Evolutionary conservation across 2,329 filamentous ascomycete genomes (phyloP).

Genomic region (Fusarium begoniae): DNA sequence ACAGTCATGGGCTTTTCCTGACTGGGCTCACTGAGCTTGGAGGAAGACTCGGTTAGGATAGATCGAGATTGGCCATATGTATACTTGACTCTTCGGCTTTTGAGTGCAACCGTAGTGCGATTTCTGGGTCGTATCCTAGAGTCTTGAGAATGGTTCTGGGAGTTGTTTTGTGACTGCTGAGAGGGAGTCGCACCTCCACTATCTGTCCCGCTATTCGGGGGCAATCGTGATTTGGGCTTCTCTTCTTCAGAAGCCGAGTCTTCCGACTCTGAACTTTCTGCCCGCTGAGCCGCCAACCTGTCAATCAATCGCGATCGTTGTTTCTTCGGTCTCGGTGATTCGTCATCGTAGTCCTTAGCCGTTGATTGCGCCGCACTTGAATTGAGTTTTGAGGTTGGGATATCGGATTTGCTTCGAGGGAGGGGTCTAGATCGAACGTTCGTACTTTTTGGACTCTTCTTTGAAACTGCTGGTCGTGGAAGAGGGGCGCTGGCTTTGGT

Average conservation of each 20-base stretch:
- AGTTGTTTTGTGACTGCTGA: slow-evolving; percentile 27
- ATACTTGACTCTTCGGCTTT: slow-evolving; percentile 46
- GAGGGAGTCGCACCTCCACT: slow-evolving; percentile 33
- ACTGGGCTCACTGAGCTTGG: slow-evolving; percentile 37
- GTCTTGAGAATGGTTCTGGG: slow-evolving; percentile 29
- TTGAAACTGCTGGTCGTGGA: neutral
- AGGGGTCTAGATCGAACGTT: neutral
- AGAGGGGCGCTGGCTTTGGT: neutral
- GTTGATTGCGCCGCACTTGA: neutral
- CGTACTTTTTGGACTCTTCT: slow-evolving; percentile 16
- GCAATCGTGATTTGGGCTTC: slow-evolving; percentile 5
- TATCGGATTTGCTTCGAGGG: slow-evolving; percentile 16
- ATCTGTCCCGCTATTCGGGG: slow-evolving; percentile 19
- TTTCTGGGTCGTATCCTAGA: slow-evolving; percentile 37
- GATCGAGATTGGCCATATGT: slow-evolving; percentile 50
- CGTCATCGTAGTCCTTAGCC: slow-evolving; percentile 2
- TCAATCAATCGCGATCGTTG: slow-evolving; percentile 54
- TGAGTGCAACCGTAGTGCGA: slow-evolving; percentile 39
- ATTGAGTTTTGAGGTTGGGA: slow-evolving; percentile 1
- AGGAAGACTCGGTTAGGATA: slow-evolving; percentile 43
- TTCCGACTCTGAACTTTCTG: slow-evolving; percentile 46
- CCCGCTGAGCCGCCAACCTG: slow-evolving; percentile 52
- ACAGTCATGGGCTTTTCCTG: slow-evolving; percentile 28
- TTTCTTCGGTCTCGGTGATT: slow-evolving; percentile 14
- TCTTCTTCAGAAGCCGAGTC: slow-evolving; percentile 30